Base-by-base conservation (phyloP, 495 filamentous ascomycete species). In the Recurvomyces mirabilis region DNA sequence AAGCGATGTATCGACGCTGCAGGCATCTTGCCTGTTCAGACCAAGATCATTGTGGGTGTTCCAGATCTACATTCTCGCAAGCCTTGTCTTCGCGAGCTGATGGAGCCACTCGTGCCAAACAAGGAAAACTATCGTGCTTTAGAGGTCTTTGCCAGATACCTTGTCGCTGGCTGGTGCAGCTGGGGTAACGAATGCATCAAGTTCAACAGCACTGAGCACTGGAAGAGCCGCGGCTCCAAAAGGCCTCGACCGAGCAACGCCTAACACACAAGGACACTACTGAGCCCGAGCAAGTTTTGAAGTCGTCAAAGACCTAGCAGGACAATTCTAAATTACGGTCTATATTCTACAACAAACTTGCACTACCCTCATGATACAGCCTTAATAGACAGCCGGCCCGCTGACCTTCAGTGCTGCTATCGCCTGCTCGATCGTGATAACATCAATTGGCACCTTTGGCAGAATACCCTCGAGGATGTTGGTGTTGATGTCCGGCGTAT, bases 11-110 rank as follows among this genome's bases (percentile, higher is more conserved):
- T 35, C 37, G 23, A 36, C 9, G 6, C 17, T 40, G 28, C 40
- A 18, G 29, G 11, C 23, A 35, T n/a, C 4, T 4, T 22, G 28
- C 13, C 3, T 20, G 22, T 15, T 15, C 17, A 14, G 13, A 17
- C 23, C 5, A 34, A 33, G 13, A 22, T 75, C 12, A 60, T 96
- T 40, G 65, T 85, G 5, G 79, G 75, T 11, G 89, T 93, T 20
- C 87, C 89, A 3, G 89, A 95, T 64, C 47, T 91, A 20, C 91
- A 98, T 65, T 95, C 89, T 1, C 69, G 87, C 41, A 98, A 98
- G 58, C 91, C 89, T 17, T 78, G 74, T 47, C 49, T 85, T 39
- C 79, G 74, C 53, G 64, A 59, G 19, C 32, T 80, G 6, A 63
- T 81, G 34, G 76, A 76, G 55, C 56, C 51, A 3, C 38, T 73